phyloP scores from a whole-genome alignment of 306 rosid species.

The Lablab purpureus region DNA sequence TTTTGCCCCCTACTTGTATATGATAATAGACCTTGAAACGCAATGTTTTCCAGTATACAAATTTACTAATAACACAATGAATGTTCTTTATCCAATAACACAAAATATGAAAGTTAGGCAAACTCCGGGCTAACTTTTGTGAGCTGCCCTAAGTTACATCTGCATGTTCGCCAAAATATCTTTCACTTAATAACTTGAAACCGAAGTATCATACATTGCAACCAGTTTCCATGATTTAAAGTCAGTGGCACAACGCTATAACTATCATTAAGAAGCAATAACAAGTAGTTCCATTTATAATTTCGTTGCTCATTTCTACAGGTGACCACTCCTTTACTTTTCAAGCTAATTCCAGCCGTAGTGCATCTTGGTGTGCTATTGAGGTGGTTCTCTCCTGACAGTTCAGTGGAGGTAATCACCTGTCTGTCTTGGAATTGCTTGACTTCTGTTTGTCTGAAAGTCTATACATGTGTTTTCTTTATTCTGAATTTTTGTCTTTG shows the following conservation, averaged over 20 bases:
- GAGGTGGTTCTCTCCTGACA: slow-evolving; percentile 90
- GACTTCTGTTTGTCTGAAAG: not conserved
- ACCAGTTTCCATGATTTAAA: slow-evolving; percentile 25
- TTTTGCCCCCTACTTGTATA: not conserved
- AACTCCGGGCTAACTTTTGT: slow-evolving; percentile 23
- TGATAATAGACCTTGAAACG: slow-evolving; percentile 35
- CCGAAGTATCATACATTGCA: slow-evolving; percentile 24
- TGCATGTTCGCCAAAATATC: not conserved
- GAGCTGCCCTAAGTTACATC: not conserved
- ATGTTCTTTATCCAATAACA: not conserved
- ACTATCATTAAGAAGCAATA: slow-evolving; percentile 6
- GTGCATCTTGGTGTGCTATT: slow-evolving; percentile 93
- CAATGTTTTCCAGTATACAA: slow-evolving; percentile 23
- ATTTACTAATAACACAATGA: slow-evolving; percentile 13
- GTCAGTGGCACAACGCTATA: not conserved
- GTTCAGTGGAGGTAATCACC: slow-evolving; percentile 71
- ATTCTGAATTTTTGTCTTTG: slow-evolving; percentile 39
- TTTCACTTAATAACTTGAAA: slow-evolving; percentile 18
- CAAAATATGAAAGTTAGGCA: slow-evolving; percentile 11
- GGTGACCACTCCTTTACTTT: slow-evolving; percentile 96
- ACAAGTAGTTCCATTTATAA: slow-evolving; percentile 30
- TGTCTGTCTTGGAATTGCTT: slow-evolving; percentile 28
- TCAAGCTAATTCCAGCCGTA: slow-evolving; percentile 95
- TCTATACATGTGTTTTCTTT: not conserved
- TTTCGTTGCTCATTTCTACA: slow-evolving; percentile 49